A percentile compares a stretch with the other conserved stretches of the same genome.
phyloP scores from a whole-genome alignment of 75 land plant species.

The Picea sitchensis region DNA sequence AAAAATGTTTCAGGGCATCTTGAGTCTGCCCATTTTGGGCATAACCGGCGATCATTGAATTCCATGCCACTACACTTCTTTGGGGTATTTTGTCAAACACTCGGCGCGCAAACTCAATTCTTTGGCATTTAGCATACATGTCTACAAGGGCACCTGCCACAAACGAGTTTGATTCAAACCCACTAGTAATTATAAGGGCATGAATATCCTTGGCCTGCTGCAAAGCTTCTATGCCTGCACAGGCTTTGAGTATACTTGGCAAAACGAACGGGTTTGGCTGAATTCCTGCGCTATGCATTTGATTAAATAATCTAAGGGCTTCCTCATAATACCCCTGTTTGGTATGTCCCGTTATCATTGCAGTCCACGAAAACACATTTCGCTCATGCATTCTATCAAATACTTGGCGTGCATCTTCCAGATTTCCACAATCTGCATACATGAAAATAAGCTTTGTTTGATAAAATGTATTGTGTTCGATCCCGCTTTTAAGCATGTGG shows the following conservation, averaged over 20 bases:
- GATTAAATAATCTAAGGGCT: conserved; percentile 30
- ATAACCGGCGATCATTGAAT: conserved; percentile 53
- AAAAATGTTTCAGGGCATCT: conserved; percentile 44
- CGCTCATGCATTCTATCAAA: background rate
- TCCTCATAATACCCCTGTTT: conserved; percentile 8
- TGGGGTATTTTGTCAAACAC: conserved; percentile 24
- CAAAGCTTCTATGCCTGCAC: conserved; percentile 20
- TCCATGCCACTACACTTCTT: conserved; percentile 46
- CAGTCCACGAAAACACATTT: background rate
- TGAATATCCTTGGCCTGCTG: conserved; percentile 30
- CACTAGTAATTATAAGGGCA: conserved; percentile 37
- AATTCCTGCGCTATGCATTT: conserved; percentile 33
- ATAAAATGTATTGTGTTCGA: conserved; percentile 15
- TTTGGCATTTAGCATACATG: conserved; percentile 45
- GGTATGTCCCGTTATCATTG: conserved; percentile 15
- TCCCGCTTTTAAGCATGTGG: conserved; percentile 19
- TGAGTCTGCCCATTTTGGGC: conserved; percentile 21
- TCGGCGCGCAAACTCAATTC: conserved; percentile 18
- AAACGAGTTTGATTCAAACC: conserved; percentile 39
- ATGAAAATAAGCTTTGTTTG: conserved; percentile 36
- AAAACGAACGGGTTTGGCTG: conserved; percentile 44
- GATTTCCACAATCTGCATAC: conserved; percentile 35
- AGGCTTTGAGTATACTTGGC: conserved; percentile 49
- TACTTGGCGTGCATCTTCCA: conserved; percentile 12
- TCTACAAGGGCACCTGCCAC: conserved; percentile 46